Base-by-base conservation (phyloP, 2,329 filamentous ascomycete genomes). In the Aspergillus pseudoviridinutans region DNA sequence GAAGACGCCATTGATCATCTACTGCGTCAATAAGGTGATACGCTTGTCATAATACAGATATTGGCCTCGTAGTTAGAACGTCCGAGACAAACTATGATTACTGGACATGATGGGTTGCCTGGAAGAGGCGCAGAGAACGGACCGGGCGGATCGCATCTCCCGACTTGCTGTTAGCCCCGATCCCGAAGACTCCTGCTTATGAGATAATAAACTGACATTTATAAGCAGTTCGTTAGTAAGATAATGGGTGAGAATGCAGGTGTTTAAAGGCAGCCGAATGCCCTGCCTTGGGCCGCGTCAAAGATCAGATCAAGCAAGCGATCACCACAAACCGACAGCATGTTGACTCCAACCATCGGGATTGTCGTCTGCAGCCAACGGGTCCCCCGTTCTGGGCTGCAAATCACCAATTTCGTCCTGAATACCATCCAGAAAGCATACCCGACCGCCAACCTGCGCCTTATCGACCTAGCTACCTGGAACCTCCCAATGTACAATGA, bases 401-500 rank as follows among this genome's bases (percentile, higher is more conserved):
- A 70, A 52, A 67, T 75, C 35, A 62, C 64, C 41, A 52, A 57
- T 0, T 68, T 69, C 25, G 62, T 74, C 17, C 54, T 62, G 32
- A 41, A 66, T 5, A 61, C 55, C 20, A 61, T 66, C 25, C n/a
- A 49, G 20, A 4, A 56, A 9, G 44, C 38, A 20, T 52, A 50
- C 12, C 54, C 44, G 3, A 22, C 38, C 42, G 50, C 53, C 3
- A 44, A 35, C 1, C 24, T 63, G 1, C 38, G 22, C 1, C 42
- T 58, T 1, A 54, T 63, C 7, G 62, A 64, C 10, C 49, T 64
- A 1, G 51, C 46, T 9, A n/a, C 54, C 9, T 61, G 61, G 59
- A 52, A 60, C 28, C 69, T 77, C 0, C 74, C 75, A 6, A 59
- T 76, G 22, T 78, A 72, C 63, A 65, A 78, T 54, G 74, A 78